Evolutionary conservation across 2,329 filamentous ascomycete species (phyloP).

Genomic region (Tolypocladium pustulatum): DNA sequence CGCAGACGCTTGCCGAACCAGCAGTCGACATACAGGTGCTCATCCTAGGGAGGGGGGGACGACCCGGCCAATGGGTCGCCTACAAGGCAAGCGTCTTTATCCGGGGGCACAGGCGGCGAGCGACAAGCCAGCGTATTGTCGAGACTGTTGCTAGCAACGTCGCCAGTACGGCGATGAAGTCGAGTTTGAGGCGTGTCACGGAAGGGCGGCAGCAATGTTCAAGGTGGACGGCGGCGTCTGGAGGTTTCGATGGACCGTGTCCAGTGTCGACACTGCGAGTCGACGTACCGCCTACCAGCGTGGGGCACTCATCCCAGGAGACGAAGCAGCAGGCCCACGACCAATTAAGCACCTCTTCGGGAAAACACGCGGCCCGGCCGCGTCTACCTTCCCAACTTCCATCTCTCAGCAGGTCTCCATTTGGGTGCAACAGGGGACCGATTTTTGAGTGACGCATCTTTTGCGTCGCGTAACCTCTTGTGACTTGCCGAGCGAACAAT

Average conservation of each 20-base stretch:
- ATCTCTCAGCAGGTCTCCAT: background rate
- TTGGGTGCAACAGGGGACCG: background rate
- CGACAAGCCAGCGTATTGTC: background rate
- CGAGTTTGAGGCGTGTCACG: background rate
- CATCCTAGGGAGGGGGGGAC: slow-evolving; percentile 16
- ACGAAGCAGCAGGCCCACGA: background rate
- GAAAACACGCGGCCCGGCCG: background rate
- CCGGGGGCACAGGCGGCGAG: background rate
- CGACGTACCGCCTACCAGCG: background rate
- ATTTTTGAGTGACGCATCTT: too few species aligned
- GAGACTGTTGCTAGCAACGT: background rate
- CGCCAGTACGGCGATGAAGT: background rate
- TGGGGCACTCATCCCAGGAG: background rate
- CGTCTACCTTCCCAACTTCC: too few species aligned
- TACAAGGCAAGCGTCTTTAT: background rate
- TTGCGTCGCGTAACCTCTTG: too few species aligned
- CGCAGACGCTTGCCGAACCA: background rate
- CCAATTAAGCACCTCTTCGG: background rate
- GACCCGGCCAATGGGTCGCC: background rate
- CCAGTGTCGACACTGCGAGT: background rate
- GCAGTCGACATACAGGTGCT: slow-evolving; percentile 24
- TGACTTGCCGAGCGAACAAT: too few species aligned
- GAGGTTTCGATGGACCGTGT: background rate
- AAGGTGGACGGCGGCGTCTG: background rate
- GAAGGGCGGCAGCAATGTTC: background rate